These are phyloP conservation scores for Lineolata rhizophorae DNA, from an alignment of 495 filamentous ascomycete species.

Conservation along the genomic window DNA sequence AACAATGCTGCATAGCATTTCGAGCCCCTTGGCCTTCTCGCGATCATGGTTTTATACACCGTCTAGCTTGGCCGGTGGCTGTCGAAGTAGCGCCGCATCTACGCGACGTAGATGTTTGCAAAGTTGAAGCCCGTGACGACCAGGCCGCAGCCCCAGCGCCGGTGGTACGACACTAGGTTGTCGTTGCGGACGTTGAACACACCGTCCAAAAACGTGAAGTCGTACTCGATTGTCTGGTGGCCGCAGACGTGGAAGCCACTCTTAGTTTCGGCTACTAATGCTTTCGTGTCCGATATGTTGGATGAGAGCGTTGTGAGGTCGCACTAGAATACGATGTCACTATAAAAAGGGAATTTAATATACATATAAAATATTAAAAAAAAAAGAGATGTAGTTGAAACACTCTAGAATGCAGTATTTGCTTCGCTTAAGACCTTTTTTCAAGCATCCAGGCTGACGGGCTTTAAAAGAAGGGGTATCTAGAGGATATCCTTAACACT, in stretches of 20 bases:
- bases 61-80: slow-evolving; percentile 29
- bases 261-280: slow-evolving; percentile 30
- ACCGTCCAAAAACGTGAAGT: slow-evolving; percentile 42
- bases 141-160: slow-evolving; percentile 31
- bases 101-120: slow-evolving; percentile 31
- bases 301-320: too few relatives aligned
- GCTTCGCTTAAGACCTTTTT: too few relatives aligned
- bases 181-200: slow-evolving; percentile 35
- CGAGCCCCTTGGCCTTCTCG: slow-evolving; percentile 42
- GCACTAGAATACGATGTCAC: too few relatives aligned
- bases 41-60: slow-evolving; percentile 41
- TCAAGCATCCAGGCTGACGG: too few relatives aligned
- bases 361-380: too few relatives aligned
- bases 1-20: slow-evolving; percentile 34
- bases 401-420: too few relatives aligned
- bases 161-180: slow-evolving; percentile 34
- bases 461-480: too few relatives aligned
- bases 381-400: too few relatives aligned
- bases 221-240: slow-evolving; percentile 44
- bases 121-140: slow-evolving; percentile 39
- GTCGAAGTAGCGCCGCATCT: slow-evolving; percentile 36
- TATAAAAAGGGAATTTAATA: too few relatives aligned
- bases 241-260: slow-evolving; percentile 38
- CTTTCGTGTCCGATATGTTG: slow-evolving; percentile 38
- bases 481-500: too few relatives aligned